Evolutionary conservation across 352 stramenopile species (phyloP), one percentile per base, ranked within the genome.

Genomic region (Peronospora destructor): DNA sequence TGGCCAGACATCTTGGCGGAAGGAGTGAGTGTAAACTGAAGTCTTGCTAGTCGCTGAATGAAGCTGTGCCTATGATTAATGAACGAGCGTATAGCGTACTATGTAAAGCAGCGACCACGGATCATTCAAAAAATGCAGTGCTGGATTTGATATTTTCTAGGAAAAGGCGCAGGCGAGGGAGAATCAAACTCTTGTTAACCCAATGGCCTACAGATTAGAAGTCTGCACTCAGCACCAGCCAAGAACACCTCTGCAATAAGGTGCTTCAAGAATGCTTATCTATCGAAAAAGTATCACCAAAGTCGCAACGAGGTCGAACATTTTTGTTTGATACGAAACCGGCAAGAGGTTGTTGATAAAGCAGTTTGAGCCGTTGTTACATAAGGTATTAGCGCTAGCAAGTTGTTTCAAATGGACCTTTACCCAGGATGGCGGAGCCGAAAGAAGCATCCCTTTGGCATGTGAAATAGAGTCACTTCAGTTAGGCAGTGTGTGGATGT

Each of bases 131-230:
- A 59, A 63, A 35, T 34, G 46, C 36, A 29, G 25, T 40, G 28
- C 21, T 37, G 35, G 39, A 44, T 28, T n/a, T 13, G 11, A 43
- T 16, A 13, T n/a, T 9, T 14, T 10, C 16, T 9, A 38, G 26
- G 63, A 73, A 82, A 84, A 82, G 45, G 69, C 82, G 82, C 82
- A 91, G 62, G 72, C 65, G 80, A 92, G 82, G 80, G 84, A 84
- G 82, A 89, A 92, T 95, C 78, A 80, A 92, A 92, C 84, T 84
- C 83, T 80, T 92, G 84, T 74, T 76, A 85, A 68, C 59, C 63
- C 70, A 91, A 83, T 83, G 77, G 76, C 84, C 80, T 85, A 90
- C 80, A 90, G 82, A 89, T 95, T 93, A 93, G 84, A 93, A 93
- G 82, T 91, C 82, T 91, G 81, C 79, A 91, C 82, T 73, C 61